Conservation (phyloP, 2,329 filamentous ascomycete species). For the Cladorrhinum sp. region DNA sequence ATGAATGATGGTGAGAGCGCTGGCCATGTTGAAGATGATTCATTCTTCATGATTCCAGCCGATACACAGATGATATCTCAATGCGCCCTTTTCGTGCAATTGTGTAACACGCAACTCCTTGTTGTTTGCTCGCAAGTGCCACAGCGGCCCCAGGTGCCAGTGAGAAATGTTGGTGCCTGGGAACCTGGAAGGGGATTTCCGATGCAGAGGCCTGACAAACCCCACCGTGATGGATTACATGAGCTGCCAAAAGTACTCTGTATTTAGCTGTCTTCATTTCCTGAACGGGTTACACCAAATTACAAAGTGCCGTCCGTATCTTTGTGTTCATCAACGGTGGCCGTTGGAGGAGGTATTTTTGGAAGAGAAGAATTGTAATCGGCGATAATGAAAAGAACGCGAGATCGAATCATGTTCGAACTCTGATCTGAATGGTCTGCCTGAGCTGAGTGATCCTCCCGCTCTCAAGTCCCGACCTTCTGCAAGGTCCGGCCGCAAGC, state of each 20-base stretch:
- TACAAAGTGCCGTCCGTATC: background rate
- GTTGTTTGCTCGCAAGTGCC: background rate
- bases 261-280: background rate
- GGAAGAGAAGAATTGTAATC: background rate
- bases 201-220: background rate
- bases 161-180: background rate
- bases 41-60: background rate
- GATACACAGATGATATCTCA: background rate
- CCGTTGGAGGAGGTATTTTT: too few species aligned
- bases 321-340: background rate
- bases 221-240: background rate
- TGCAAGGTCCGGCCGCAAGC: background rate
- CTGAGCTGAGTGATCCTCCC: background rate
- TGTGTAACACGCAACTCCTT: background rate
- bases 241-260: background rate
- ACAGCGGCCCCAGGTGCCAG: background rate
- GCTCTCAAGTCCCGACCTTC: background rate
- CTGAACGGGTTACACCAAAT: background rate
- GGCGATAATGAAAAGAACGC: background rate
- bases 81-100: background rate
- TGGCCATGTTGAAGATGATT: background rate
- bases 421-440: background rate
- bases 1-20: too few species aligned
- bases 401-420: background rate
- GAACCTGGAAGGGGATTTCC: background rate